phyloP scores from a whole-genome alignment of 352 stramenopile genomes.

The Aphanomyces astaci region DNA sequence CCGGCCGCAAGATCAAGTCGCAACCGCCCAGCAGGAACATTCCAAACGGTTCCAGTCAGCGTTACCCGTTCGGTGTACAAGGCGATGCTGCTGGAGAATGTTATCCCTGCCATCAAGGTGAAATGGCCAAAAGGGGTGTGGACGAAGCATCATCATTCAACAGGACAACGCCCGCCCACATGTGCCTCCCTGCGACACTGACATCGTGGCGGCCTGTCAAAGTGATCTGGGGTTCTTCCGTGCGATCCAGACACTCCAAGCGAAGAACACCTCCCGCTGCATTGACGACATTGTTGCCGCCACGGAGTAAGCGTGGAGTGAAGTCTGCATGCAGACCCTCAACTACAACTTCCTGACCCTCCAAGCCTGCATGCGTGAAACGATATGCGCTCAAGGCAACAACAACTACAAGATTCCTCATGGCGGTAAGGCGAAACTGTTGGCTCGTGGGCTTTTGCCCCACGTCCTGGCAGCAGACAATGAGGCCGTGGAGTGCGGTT shows the following conservation, averaged over 20 bases:
- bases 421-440: neutral
- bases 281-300: neutral
- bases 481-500: neutral
- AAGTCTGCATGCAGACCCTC: neutral
- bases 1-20: conserved; percentile 19
- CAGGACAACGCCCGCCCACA: neutral
- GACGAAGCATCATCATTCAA: neutral
- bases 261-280: neutral
- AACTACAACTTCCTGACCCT: neutral
- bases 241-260: conserved; percentile 25
- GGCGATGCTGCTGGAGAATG: conserved; percentile 6
- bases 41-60: conserved; percentile 21
- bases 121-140: neutral
- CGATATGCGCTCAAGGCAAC: neutral
- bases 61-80: conserved; percentile 23
- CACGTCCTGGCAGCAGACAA: neutral
- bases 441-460: neutral
- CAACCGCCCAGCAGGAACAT: conserved; percentile 23
- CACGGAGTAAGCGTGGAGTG: neutral
- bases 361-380: neutral
- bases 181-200: neutral
- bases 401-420: neutral
- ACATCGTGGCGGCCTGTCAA: neutral
- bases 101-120: conserved; percentile 28
- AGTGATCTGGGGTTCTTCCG: conserved; percentile 27